These are phyloP conservation scores for Fusarium xylarioides DNA, from an alignment of 2,329 filamentous ascomycete genomes.

Conservation along the genomic window DNA sequence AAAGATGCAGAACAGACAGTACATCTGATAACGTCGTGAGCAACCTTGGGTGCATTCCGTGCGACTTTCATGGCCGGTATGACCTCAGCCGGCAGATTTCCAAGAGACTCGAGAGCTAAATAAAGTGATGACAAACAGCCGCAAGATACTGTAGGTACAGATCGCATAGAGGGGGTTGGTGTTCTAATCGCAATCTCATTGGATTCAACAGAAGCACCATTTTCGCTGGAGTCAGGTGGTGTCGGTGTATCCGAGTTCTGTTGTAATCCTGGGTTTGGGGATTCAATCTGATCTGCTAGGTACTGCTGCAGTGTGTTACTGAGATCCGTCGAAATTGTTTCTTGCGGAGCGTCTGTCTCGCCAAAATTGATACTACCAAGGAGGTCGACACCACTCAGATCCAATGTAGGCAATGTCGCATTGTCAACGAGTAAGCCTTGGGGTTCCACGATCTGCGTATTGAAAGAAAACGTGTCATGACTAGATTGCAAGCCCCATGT, in stretches of 20 bases:
- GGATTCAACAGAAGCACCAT: constrained; percentile 32
- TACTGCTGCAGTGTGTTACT: constrained; percentile 42
- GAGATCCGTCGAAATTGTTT: constrained; percentile 44
- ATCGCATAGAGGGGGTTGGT: constrained; percentile 21
- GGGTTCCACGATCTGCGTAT: constrained; percentile 27
- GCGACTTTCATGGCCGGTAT: constrained; percentile 58
- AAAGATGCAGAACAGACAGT: constrained; percentile 56
- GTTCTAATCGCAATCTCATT: constrained; percentile 15
- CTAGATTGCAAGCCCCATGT: constrained; percentile 52
- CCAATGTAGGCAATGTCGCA: constrained; percentile 15
- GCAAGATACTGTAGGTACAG: constrained; percentile 51
- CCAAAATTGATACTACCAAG: constrained; percentile 47
- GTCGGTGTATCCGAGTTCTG: constrained; percentile 33
- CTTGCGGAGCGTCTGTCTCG: constrained; percentile 41
- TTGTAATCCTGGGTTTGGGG: constrained; percentile 12
- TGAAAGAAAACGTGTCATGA: constrained; percentile 31
- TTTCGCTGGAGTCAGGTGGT: constrained; percentile 35
- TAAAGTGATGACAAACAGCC: constrained; percentile 61
- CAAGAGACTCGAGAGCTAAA: constrained; percentile 60
- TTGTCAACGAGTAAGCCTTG: constrained; percentile 10
- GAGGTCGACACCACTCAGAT: constrained; percentile 42
- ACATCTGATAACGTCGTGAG: constrained; percentile 63
- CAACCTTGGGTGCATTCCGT: constrained; percentile 57
- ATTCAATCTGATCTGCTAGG: constrained; percentile 35
- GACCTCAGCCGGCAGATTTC: constrained; percentile 56